Conservation (phyloP, 352 stramenopile genomes). For the Pythium monospermum region DNA sequence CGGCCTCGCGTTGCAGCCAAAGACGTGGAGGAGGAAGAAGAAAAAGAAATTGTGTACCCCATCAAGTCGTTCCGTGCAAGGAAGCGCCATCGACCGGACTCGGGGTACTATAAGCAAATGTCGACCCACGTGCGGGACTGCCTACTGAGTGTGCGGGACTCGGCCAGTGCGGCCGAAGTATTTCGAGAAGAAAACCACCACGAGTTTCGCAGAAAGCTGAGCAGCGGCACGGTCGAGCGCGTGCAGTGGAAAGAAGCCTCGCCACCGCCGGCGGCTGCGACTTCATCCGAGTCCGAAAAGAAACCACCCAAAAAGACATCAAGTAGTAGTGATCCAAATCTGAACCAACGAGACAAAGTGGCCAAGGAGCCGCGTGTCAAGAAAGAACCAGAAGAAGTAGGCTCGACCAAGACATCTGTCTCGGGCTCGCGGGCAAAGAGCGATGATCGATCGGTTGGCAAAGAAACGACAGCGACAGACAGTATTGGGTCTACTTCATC, state of each 20-base stretch:
- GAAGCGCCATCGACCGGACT: slow-evolving; percentile 80
- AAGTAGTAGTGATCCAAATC: slow-evolving; percentile 3
- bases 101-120: slow-evolving; percentile 81
- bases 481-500: not conserved
- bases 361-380: slow-evolving; percentile 6
- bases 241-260: slow-evolving; percentile 70
- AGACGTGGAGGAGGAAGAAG: slow-evolving; percentile 25
- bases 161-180: slow-evolving; percentile 30
- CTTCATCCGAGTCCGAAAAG: slow-evolving; percentile 18
- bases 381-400: not conserved
- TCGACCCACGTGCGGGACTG: slow-evolving; percentile 81
- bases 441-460: not conserved
- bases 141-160: slow-evolving; percentile 71
- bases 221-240: slow-evolving; percentile 57
- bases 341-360: slow-evolving; percentile 21
- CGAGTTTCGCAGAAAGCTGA: slow-evolving; percentile 70
- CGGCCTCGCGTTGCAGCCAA: not conserved
- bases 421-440: no score
- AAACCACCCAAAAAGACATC: slow-evolving; percentile 20
- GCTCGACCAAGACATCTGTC: not conserved
- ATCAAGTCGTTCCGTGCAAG: slow-evolving; percentile 70
- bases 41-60: slow-evolving; percentile 40
- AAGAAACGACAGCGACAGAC: not conserved
- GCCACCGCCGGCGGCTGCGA: slow-evolving; percentile 14
- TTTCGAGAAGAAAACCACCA: slow-evolving; percentile 57